Conservation (phyloP, 1,284 basidiomycete species). For the Heterobasidion parviporum region DNA sequence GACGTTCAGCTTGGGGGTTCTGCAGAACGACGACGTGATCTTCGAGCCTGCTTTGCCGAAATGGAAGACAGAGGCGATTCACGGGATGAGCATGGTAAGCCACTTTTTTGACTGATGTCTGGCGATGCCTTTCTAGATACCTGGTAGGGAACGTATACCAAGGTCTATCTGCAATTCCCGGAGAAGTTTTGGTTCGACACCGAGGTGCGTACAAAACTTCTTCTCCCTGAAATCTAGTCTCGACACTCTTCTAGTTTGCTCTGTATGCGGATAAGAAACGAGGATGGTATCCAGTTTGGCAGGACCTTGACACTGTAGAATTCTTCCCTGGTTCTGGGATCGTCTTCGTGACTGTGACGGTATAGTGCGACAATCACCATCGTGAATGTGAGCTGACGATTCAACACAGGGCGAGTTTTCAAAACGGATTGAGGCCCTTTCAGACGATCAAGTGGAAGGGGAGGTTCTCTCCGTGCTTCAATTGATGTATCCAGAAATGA, state of each 20-base stretch:
- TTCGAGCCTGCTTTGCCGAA: slow-evolving; percentile 49
- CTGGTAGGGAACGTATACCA: slow-evolving; percentile 50
- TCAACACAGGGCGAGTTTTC: slow-evolving; percentile 44
- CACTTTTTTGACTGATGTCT: background rate
- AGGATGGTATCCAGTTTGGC: slow-evolving; percentile 64
- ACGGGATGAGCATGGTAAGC: slow-evolving; percentile 54
- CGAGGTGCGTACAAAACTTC: slow-evolving; percentile 30
- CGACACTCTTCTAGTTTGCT: slow-evolving; percentile 34
- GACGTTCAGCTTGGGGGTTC: slow-evolving; percentile 25
- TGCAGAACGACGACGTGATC: slow-evolving; percentile 52
- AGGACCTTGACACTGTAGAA: slow-evolving; percentile 49
- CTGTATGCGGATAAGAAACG: slow-evolving; percentile 57
- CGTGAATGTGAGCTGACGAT: slow-evolving; percentile 16
- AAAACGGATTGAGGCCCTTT: slow-evolving; percentile 46
- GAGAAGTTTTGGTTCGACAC: slow-evolving; percentile 64
- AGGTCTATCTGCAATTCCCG: slow-evolving; percentile 62
- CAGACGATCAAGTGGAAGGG: slow-evolving; percentile 36
- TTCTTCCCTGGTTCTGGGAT: slow-evolving; percentile 58
- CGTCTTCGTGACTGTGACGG: slow-evolving; percentile 59
- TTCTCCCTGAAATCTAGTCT: background rate
- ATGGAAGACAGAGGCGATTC: slow-evolving; percentile 61
- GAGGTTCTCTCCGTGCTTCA: slow-evolving; percentile 50
- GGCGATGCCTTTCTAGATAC: background rate
- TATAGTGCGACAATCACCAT: slow-evolving; percentile 19
- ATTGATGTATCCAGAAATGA: slow-evolving; percentile 42